A percentile compares a stretch with the other conserved stretches of the same genome.
These are phyloP conservation scores for Castanea crenata DNA, from an alignment of 306 rosid species.

Conservation along the genomic window DNA sequence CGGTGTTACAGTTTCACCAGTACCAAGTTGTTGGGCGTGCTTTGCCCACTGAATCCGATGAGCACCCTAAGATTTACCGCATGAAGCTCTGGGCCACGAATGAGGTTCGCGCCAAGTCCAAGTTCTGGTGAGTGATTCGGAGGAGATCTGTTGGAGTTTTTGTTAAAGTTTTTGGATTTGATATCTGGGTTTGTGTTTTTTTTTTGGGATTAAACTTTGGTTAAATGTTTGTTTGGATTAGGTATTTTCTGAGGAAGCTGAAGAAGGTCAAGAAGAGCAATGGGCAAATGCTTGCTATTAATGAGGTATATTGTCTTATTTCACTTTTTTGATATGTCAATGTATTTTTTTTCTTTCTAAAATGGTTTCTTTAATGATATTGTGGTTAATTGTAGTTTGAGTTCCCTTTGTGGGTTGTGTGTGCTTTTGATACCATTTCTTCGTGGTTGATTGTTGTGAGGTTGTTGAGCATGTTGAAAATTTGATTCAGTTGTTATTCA, in stretches of 20 bases:
- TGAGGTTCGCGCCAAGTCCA: conserved; percentile 94
- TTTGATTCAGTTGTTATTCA: no score
- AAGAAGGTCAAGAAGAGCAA: conserved; percentile 97
- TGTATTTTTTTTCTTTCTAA: neutral
- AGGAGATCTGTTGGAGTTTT: neutral
- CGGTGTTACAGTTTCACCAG: conserved; percentile 66
- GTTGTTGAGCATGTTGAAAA: no score
- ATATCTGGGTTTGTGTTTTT: neutral
- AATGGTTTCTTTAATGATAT: neutral
- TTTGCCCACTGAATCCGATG: conserved; percentile 71
- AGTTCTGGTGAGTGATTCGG: conserved; percentile 64
- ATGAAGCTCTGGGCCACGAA: conserved; percentile 98
- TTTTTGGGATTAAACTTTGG: neutral
- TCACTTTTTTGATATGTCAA: neutral
- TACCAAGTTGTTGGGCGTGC: conserved; percentile 94
- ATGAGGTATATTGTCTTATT: conserved; percentile 31
- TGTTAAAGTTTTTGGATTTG: neutral
- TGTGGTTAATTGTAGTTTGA: neutral
- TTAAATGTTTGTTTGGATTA: conserved; percentile 14
- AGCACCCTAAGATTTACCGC: conserved; percentile 80
- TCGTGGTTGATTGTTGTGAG: neutral
- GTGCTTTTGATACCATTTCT: neutral
- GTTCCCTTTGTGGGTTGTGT: neutral
- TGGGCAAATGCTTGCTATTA: conserved; percentile 76
- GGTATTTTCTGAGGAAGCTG: conserved; percentile 83